A percentile compares a stretch with the other conserved stretches of the same genome.
phyloP scores from a whole-genome alignment of 2,329 filamentous ascomycete genomes.

The Cladosporium halotolerans region DNA sequence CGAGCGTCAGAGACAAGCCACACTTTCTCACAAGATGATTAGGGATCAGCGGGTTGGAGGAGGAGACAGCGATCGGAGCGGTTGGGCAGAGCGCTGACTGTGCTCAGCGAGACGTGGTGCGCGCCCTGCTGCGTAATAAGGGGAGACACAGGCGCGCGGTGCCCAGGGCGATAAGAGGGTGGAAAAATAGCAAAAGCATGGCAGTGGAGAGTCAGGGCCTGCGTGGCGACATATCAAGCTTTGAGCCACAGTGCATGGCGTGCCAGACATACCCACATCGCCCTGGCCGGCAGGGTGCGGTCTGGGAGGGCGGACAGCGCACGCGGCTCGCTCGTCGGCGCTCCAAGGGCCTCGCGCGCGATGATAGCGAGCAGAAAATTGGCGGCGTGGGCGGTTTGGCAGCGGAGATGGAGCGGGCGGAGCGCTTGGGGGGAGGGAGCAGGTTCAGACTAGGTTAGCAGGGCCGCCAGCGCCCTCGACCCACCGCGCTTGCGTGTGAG shows the following conservation, averaged over 20 bases:
- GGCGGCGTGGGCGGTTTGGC: not conserved
- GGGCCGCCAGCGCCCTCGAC: too few species aligned
- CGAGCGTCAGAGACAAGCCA: not conserved
- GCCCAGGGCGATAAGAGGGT: not conserved
- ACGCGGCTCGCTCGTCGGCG: not conserved
- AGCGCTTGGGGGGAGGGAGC: not conserved
- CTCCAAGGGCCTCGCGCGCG: not conserved
- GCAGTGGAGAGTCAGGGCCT: constrained; percentile 1
- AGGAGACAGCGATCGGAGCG: not conserved
- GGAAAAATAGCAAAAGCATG: not conserved
- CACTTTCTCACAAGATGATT: not conserved
- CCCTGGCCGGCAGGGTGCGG: not conserved
- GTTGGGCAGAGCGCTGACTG: constrained; percentile 1
- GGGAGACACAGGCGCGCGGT: not conserved
- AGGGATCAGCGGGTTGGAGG: not conserved
- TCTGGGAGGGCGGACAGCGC: not conserved
- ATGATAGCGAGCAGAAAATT: constrained; percentile 10
- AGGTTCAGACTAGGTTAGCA: too few species aligned
- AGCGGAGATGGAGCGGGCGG: not conserved
- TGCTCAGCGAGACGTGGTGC: not conserved
- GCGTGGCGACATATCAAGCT: constrained; percentile 7
- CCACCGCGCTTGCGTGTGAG: not conserved
- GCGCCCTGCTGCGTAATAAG: not conserved
- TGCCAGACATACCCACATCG: constrained; percentile 6
- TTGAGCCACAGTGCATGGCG: constrained; percentile 5